Conservation (phyloP, 2,329 filamentous ascomycete species). For the Lasiodiplodia hormozganensis region DNA sequence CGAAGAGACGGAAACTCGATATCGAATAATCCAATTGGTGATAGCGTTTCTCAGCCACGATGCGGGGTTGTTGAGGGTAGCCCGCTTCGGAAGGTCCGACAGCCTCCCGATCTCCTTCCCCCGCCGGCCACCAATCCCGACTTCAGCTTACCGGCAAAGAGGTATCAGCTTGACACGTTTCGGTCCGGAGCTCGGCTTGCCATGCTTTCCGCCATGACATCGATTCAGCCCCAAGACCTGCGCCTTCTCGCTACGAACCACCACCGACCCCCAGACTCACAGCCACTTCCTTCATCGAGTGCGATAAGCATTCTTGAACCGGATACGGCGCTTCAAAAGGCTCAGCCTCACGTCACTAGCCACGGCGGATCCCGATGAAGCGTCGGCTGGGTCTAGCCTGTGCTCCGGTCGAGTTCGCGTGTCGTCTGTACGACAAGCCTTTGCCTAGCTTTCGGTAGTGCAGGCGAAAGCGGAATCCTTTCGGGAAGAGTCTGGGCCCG, state of each 20-base stretch:
- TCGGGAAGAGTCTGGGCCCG: not conserved
- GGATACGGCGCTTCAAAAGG: too few species aligned
- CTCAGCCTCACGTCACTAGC: too few species aligned
- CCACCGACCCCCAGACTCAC: too few species aligned
- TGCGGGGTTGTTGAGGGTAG: not conserved
- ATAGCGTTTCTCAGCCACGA: not conserved
- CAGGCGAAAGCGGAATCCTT: not conserved
- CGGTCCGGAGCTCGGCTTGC: too few species aligned
- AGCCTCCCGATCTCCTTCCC: not conserved
- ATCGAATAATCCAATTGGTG: not conserved
- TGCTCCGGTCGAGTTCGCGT: not conserved
- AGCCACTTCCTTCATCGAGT: too few species aligned
- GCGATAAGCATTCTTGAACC: too few species aligned
- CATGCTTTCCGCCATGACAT: too few species aligned
- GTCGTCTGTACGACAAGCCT: not conserved
- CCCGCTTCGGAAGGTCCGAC: not conserved
- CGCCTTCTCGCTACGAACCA: too few species aligned
- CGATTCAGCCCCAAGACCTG: too few species aligned
- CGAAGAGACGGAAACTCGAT: not conserved
- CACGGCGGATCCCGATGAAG: too few species aligned
- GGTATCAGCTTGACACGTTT: too few species aligned
- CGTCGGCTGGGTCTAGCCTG: not conserved
- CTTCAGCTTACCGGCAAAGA: not conserved
- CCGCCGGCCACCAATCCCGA: not conserved
- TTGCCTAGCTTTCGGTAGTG: not conserved